A percentile compares a stretch with the other conserved stretches of the same genome.
phyloP scores from a whole-genome alignment of 73 alveolate genomes.

The Paramecium tetraurelia region DNA sequence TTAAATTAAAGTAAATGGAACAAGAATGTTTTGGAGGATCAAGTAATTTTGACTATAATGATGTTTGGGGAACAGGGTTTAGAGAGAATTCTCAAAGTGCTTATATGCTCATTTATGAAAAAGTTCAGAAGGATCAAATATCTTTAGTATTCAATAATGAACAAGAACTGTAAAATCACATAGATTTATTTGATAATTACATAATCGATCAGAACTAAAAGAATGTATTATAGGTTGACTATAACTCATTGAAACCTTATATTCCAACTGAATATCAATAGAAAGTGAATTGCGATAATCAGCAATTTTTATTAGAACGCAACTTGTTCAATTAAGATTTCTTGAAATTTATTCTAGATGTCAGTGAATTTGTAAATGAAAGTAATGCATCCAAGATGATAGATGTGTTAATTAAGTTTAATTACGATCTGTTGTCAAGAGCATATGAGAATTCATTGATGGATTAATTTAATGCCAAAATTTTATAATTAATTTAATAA shows the following conservation, averaged over 20 bases:
- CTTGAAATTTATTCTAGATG: background rate
- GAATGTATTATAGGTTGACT: background rate
- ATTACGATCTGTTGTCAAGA: slow-evolving; percentile 11
- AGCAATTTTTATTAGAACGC: background rate
- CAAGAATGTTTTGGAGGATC: slow-evolving; percentile 89
- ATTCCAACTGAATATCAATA: slow-evolving; percentile 15
- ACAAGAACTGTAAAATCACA: slow-evolving; percentile 38
- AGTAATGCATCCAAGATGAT: background rate
- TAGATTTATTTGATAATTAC: background rate
- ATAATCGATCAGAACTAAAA: background rate
- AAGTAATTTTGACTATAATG: slow-evolving; percentile 65
- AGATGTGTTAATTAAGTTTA: background rate
- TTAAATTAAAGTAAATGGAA: slow-evolving; percentile 66
- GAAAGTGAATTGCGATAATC: slow-evolving; percentile 49
- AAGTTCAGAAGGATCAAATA: slow-evolving; percentile 71
- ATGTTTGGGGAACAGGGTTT: slow-evolving; percentile 65
- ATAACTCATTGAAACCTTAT: slow-evolving; percentile 1
- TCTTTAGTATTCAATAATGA: slow-evolving; percentile 45
- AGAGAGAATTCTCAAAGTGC: slow-evolving; percentile 88
- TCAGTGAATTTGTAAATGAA: background rate
- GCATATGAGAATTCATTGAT: slow-evolving; percentile 14
- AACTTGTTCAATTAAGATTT: slow-evolving; percentile 1
- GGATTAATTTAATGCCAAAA: background rate
- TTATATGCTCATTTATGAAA: slow-evolving; percentile 96
- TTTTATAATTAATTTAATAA: background rate